Evolutionary conservation across 768 basidiomycete genomes (phyloP), one percentile per base, ranked within the genome.

Genomic region (Termitomyces sp.): DNA sequence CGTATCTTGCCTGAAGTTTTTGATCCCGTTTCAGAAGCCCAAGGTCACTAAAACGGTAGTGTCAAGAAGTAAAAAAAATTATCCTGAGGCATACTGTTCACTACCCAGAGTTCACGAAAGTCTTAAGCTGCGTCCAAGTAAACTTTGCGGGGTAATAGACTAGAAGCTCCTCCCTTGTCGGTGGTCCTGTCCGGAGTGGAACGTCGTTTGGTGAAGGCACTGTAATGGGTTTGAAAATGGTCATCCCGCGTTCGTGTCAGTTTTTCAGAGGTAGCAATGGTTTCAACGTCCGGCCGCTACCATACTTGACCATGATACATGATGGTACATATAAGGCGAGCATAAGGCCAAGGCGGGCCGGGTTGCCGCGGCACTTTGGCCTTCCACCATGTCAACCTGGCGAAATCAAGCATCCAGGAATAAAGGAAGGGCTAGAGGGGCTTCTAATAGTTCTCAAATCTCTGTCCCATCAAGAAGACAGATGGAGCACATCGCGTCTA

Each of bases 61-160:
- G 38, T 53, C 32, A 45, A 45, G 17, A 45, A 12, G 19, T 21
- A 7, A n/a, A 9, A 3, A 10, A 53, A 26, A 46, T 14, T 32
- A 14, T 14, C 21, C n/a, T n/a, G 21, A 57, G 22, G 38, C 37
- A 38, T 6, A 19, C 35, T 22, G 8, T 26, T 38, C n/a, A 21
- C n/a, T 66, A 88, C 88, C 89, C 89, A 54, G 89, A 88, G 64
- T 85, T 88, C 47, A 92, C 76, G 59, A 92, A 90, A 4, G 82
- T 78, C 71, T 84, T 90, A 26, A 92, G 70, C 65, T 92, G 83
- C 9, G 68, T 59, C 87, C 88, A 92, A 0, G 88, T 87, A 60
- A 90, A 90, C 58, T 79, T 83, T 5, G 85, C 76, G 14, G 89
- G 89, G 64, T 92, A 92, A 64, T 88, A 70, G 1, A 70, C 75